Base-by-base conservation (phyloP, 2,329 filamentous ascomycete genomes). In the Fusarium pseudoanthophilum region DNA sequence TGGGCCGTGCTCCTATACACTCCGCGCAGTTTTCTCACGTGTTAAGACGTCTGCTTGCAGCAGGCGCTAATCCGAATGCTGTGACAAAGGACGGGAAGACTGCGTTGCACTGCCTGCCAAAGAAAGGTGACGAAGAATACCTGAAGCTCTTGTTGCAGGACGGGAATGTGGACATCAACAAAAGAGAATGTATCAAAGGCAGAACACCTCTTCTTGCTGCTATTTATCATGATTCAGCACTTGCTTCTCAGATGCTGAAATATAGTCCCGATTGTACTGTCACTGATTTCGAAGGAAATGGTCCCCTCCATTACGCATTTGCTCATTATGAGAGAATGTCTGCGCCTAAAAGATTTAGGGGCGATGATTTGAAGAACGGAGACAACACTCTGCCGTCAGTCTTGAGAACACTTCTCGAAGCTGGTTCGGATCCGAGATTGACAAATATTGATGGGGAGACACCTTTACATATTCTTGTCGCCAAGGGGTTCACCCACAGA, bases 161-260 rank as follows among this genome's bases (percentile, higher is more conserved):
- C 4, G 75, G 75, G 3, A 60, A 75, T 21, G 74, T 69, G 4
- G 52, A 79, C 26, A 65, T 81, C 39, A 77, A 82, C 46, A 64
- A 71, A 14, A 57, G 39, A 28, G 53, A 71, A 21, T 18, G 57
- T 4, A 20, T 20, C 10, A 48, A 72, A 37, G 77, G 78, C 14
- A 51, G 37, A 13, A 79, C 77, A 2, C 78, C 78, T 16, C 72
- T 81, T 24, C 48, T 78, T 5, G 2, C 7, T 11, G 37, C 28
- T 5, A 26, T 55, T 1, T 28, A 9, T 34, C 39, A 9, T 7
- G 52, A 56, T 36, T 15, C 34, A 16, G n/a, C 37, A 2, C 21
- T 64, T 24, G 73, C 64, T 21, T 46, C 73, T 3, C 26, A 75
- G 3, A 36, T 71, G 55, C n/a, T 68, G 24, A 69, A 75, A 6